Conservation (phyloP, 345 rosid species). For the Murraya paniculata region DNA sequence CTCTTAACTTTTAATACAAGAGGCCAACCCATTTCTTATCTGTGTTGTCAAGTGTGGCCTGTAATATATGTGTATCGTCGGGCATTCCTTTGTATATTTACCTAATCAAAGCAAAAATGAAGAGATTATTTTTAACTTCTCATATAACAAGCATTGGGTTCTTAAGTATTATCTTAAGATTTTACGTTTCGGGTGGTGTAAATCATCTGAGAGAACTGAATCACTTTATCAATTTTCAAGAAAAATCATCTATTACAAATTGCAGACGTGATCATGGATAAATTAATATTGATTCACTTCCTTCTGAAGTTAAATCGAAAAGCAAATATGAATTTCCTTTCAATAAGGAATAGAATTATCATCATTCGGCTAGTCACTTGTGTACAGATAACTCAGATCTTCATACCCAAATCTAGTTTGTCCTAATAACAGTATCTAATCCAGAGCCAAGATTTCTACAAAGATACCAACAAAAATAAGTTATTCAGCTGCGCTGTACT, state of each 20-base stretch:
- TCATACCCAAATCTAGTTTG: neutral
- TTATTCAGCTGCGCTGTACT: too few relatives aligned
- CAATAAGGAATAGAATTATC: neutral
- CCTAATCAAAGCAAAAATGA: neutral
- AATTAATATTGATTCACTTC: too few relatives aligned
- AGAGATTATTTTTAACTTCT: neutral
- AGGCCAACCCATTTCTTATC: neutral
- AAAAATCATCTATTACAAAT: neutral
- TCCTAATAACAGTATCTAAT: neutral
- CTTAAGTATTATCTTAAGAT: neutral
- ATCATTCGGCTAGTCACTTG: neutral
- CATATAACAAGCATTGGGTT: neutral
- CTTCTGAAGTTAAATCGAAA: too few relatives aligned
- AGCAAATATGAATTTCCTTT: too few relatives aligned
- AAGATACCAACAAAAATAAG: neutral
- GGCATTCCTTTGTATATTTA: slow-evolving; percentile 25
- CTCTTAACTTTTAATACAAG: neutral
- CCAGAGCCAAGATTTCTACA: neutral
- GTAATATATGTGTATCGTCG: slow-evolving; percentile 24
- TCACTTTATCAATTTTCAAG: neutral
- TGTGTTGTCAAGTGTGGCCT: slow-evolving; percentile 14
- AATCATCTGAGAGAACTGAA: too few relatives aligned
- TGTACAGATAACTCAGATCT: neutral
- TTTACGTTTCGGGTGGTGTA: too few relatives aligned
- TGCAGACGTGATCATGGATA: neutral